Evolutionary conservation across 805 yeast species (phyloP).

Genomic region (Blastobotrys attinorum): DNA sequence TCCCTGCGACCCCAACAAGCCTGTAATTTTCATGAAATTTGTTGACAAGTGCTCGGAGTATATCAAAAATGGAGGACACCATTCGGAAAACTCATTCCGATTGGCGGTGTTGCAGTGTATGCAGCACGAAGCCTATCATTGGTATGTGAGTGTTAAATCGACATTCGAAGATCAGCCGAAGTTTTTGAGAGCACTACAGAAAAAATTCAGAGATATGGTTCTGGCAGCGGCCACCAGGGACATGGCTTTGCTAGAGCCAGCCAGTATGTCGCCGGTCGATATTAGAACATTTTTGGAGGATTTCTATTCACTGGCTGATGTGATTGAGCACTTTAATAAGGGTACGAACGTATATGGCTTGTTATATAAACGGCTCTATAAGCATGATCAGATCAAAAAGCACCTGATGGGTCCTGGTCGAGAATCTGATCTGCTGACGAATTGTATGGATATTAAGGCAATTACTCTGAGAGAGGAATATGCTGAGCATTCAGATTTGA

Average conservation of each 20-base stretch:
- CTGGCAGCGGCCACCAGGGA: background rate
- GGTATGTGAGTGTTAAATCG: background rate
- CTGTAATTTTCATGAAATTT: background rate
- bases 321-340: background rate
- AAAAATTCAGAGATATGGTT: background rate
- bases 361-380: background rate
- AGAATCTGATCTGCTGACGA: background rate
- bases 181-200: background rate
- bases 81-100: background rate
- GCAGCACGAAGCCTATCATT: background rate
- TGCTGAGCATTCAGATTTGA: background rate
- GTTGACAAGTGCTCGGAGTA: background rate
- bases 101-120: background rate
- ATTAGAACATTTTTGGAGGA: background rate
- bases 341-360: background rate
- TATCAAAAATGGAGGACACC: background rate
- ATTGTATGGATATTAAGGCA: background rate
- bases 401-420: background rate
- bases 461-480: background rate
- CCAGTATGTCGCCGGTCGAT: background rate
- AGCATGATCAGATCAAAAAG: background rate
- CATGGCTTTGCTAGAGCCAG: background rate
- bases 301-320: conserved; percentile 1
- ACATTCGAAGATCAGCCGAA: background rate
- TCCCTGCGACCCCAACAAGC: background rate